Percentiles rank a stretch among this genome's conserved stretches.
phyloP scores from a whole-genome alignment of 139 green algal species.

The Chlorella sp. region DNA sequence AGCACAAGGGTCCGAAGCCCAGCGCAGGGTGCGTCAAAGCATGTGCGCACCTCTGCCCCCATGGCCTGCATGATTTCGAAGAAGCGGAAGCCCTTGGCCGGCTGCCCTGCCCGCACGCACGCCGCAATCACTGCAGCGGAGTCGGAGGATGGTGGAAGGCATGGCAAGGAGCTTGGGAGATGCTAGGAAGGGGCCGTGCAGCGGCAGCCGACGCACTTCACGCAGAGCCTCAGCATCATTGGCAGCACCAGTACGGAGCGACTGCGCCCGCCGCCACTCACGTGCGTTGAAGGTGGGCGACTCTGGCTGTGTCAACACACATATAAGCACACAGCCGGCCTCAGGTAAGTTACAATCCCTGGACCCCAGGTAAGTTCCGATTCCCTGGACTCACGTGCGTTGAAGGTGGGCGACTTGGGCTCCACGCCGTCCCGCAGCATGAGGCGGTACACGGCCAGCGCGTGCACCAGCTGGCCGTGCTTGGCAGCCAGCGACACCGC shows the following conservation, averaged over 20 bases:
- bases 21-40: no score
- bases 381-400: slow-evolving; percentile 34
- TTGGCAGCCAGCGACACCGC: slow-evolving; percentile 1
- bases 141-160: background rate
- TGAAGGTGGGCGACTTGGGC: slow-evolving; percentile 28
- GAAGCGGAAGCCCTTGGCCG: slow-evolving; percentile 17
- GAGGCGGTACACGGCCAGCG: slow-evolving; percentile 31
- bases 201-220: no score
- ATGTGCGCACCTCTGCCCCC: slow-evolving; percentile 13
- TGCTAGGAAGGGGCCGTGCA: background rate
- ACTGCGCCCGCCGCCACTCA: no score
- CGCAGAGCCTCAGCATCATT: no score
- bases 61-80: slow-evolving; percentile 24
- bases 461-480: slow-evolving; percentile 17
- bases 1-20: no score
- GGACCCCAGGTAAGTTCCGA: no score
- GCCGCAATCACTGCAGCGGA: background rate
- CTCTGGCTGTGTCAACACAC: no score
- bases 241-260: background rate
- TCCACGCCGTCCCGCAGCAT: slow-evolving; percentile 36
- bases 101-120: background rate
- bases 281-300: no score
- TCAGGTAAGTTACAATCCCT: no score
- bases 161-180: background rate
- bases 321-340: no score